Percentiles rank a stretch among this genome's conserved stretches.
Evolutionary conservation across 2,329 filamentous ascomycete genomes (phyloP).

Genomic region (Xylariaceae sp.): DNA sequence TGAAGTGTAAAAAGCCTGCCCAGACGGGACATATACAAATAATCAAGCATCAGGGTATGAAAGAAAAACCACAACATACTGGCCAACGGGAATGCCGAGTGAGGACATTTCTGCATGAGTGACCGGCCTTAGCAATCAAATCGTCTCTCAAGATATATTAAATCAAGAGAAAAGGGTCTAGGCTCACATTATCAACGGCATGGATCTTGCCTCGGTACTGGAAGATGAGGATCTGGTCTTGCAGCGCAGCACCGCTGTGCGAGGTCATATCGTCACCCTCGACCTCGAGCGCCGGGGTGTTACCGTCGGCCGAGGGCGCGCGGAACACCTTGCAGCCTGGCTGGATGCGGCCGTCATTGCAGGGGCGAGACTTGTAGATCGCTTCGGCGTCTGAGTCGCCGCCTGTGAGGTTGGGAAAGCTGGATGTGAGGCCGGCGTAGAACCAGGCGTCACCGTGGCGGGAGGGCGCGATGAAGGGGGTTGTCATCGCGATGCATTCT

Average conservation of each 20-base stretch:
- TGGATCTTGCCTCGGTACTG: constrained; percentile 59
- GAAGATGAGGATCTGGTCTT: constrained; percentile 61
- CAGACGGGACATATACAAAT: not conserved
- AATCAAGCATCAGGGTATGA: not conserved
- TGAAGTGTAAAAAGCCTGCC: not conserved
- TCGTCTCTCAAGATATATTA: no score
- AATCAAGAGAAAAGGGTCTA: no score
- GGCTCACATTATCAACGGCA: constrained; percentile 61
- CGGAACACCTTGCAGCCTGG: constrained; percentile 56
- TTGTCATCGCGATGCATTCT: constrained; percentile 11
- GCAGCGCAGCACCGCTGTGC: constrained; percentile 33
- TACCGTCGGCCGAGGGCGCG: constrained; percentile 39
- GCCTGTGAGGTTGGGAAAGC: constrained; percentile 47
- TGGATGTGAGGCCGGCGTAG: constrained; percentile 48
- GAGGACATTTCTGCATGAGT: constrained; percentile 54
- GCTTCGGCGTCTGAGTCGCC: constrained; percentile 34
- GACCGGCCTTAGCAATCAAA: constrained; percentile 2
- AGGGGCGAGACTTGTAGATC: constrained; percentile 37
- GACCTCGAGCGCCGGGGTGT: constrained; percentile 34
- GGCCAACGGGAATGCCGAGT: constrained; percentile 61
- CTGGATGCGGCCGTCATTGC: constrained; percentile 34
- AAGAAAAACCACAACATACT: constrained; percentile 19
- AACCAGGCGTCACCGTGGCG: constrained; percentile 42
- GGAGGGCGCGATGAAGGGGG: constrained; percentile 18
- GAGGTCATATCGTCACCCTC: constrained; percentile 31